Percentiles rank a stretch among this genome's conserved stretches.
phyloP scores from a whole-genome alignment of 176 grass and related monocot species.

The Tillandsia leiboldiana region DNA sequence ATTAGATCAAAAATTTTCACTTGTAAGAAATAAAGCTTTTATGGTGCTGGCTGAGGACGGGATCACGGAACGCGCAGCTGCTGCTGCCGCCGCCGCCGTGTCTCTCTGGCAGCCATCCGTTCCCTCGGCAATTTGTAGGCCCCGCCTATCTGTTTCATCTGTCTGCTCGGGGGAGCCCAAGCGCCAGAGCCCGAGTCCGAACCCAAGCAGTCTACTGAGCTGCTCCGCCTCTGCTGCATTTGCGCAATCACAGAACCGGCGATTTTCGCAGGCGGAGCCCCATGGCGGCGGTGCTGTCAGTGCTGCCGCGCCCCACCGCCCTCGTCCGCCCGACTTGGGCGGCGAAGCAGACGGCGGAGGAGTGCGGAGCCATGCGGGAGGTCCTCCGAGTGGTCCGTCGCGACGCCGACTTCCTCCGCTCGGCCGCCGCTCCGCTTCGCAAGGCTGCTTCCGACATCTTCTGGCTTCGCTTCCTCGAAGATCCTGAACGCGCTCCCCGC shows the following conservation, averaged over 20 bases:
- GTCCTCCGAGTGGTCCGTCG: slow-evolving; percentile 51
- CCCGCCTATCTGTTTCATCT: no score
- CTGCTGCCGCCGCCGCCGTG: no score
- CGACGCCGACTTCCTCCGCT: slow-evolving; percentile 45
- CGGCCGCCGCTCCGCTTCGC: slow-evolving; percentile 21
- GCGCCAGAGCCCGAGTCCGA: no score
- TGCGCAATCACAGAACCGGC: background rate
- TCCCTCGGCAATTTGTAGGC: no score
- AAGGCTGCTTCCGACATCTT: slow-evolving; percentile 38
- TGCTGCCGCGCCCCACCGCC: background rate
- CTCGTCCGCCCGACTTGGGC: background rate
- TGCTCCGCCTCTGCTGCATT: background rate
- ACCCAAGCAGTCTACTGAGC: no score
- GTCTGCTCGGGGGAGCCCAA: no score
- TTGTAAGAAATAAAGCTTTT: no score
- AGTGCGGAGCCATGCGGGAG: slow-evolving; percentile 25
- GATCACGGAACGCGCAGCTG: no score
- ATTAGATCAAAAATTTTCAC: no score
- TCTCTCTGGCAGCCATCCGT: no score
- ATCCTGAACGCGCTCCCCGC: slow-evolving; percentile 21
- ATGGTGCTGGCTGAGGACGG: no score
- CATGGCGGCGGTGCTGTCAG: background rate
- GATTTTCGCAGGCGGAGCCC: background rate
- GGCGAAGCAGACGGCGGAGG: slow-evolving; percentile 9
- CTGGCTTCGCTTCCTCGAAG: slow-evolving; percentile 84